A percentile compares a stretch with the other conserved stretches of the same genome.
phyloP scores from a whole-genome alignment of 2,329 filamentous ascomycete genomes.

The Mycosphaerella arachidis region DNA sequence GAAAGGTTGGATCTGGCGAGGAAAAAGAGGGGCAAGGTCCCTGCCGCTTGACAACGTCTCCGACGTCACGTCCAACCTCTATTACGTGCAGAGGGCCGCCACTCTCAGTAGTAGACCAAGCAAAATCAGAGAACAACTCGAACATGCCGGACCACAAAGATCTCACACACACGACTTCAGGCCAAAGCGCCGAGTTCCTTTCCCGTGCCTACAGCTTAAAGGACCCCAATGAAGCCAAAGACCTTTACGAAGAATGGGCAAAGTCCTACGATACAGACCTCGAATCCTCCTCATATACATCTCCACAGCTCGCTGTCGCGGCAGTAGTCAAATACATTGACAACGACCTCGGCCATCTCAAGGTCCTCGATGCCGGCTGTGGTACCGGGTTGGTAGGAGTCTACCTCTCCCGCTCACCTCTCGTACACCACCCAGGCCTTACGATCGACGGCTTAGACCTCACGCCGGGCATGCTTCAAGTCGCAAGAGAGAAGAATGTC shows the following conservation, averaged over 20 bases:
- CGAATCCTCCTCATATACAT: slow-evolving; percentile 4
- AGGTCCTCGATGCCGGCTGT: slow-evolving; percentile 16
- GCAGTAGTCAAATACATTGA: background rate
- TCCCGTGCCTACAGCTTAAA: slow-evolving; percentile 13
- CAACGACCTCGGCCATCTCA: background rate
- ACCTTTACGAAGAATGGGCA: slow-evolving; percentile 19
- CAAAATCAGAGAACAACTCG: background rate
- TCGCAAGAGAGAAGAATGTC: slow-evolving; percentile 8
- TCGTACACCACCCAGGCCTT: background rate
- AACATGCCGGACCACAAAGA: background rate
- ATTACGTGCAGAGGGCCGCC: too few relatives aligned
- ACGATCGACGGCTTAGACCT: slow-evolving; percentile 17
- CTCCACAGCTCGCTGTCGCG: slow-evolving; percentile 9
- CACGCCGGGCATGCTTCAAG: slow-evolving; percentile 11
- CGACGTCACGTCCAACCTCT: too few relatives aligned
- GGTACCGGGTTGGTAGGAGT: slow-evolving; percentile 15
- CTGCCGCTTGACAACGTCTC: too few relatives aligned
- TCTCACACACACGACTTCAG: background rate
- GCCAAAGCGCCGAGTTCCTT: slow-evolving; percentile 7
- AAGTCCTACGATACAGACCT: slow-evolving; percentile 9
- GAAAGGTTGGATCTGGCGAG: too few relatives aligned
- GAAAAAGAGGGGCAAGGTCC: too few relatives aligned
- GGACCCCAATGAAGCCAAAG: background rate
- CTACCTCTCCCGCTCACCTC: slow-evolving; percentile 1
- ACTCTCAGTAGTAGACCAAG: background rate